These are phyloP conservation scores for Diaporthe aspalathi DNA, from an alignment of 2,329 filamentous ascomycete genomes.

Conservation along the genomic window DNA sequence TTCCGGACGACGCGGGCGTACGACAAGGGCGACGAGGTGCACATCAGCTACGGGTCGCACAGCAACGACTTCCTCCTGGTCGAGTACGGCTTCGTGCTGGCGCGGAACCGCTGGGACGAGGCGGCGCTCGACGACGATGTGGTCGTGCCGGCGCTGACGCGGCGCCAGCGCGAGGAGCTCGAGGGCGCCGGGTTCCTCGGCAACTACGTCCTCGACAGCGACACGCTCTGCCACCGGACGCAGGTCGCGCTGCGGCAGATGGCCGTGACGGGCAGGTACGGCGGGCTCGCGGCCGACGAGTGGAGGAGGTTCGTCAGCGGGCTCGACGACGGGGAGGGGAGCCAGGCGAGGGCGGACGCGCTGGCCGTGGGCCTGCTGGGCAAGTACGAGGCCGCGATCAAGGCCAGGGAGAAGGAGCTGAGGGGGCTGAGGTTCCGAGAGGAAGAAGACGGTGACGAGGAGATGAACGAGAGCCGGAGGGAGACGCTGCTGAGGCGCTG, in stretches of 20 bases:
- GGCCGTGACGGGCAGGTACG: conserved; percentile 35
- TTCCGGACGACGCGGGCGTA: conserved; percentile 65
- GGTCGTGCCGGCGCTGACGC: conserved; percentile 54
- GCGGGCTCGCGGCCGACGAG: conserved; percentile 47
- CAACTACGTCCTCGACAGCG: conserved; percentile 62
- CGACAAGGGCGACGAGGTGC: conserved; percentile 71
- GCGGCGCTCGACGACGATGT: conserved; percentile 61
- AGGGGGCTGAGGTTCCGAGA: conserved; percentile 46
- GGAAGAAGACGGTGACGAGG: conserved; percentile 8
- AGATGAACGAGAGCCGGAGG: conserved; percentile 48
- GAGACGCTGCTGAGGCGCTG: conserved; percentile 54
- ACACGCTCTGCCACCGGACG: conserved; percentile 65
- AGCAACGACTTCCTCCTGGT: conserved; percentile 78
- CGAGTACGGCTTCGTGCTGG: conserved; percentile 70
- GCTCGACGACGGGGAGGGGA: conserved; percentile 57
- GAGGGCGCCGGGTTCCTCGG: conserved; percentile 61
- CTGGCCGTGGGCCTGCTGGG: conserved; percentile 53
- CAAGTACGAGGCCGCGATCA: conserved; percentile 51
- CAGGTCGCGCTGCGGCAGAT: conserved; percentile 63
- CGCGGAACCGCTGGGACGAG: conserved; percentile 63
- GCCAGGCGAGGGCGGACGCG: conserved; percentile 53
- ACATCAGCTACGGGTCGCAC: conserved; percentile 77
- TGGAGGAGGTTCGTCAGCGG: conserved; percentile 62
- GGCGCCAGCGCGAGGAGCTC: conserved; percentile 52
- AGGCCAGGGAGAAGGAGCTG: conserved; percentile 47